Evolutionary conservation across 768 basidiomycete genomes (phyloP), one percentile per base, ranked within the genome.

Genomic region (Rhizopogon roseolus): DNA sequence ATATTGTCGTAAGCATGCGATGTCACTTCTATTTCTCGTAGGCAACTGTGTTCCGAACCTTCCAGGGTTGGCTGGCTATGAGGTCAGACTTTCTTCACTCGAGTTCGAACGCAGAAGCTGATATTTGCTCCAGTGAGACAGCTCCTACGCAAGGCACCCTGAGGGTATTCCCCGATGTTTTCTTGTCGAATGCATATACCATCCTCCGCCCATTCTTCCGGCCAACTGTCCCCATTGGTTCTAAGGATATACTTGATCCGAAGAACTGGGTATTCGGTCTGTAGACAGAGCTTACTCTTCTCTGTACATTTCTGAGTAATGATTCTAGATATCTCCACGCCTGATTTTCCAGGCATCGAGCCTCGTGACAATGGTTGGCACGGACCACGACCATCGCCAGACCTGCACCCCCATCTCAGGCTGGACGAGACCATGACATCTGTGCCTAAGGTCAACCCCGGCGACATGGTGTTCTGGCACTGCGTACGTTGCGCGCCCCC

Each of bases 381-480:
- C 6, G 72, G 72, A 3, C 84, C 81, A 14, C 63, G 60, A 27
- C 81, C 82, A 7, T 85, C 76, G 13, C 74, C 81, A 16, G 66
- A 57, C 14, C 73, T 77, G 1, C 88, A 91, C 62, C 89, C 88
- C 6, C 85, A 91, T 65, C 71, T 91, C 51, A 72, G 73, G 54
- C 74, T 90, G 1, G 75, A 77, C 0, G 68, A 78, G 44, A 82
- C 82, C 1, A 89, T 91, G 86, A 80, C 81, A 27, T 81, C 84
- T 2, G 73, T 88, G 8, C 88, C 88, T 1, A 79, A 75, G 56
- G 88, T 91, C 5, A 72, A 76, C 49, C 88, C 88, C 0, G 90
- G 90, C 2, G 89, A 91, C 62, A 81, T 85, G 60, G 85, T 88
- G 3, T 89, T 86, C 68, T 90, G 88, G 86, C 86, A 88, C 59